Evolutionary conservation across 371 early-diverging fungal species (phyloP).

Genomic region (Mucor racemosus): DNA sequence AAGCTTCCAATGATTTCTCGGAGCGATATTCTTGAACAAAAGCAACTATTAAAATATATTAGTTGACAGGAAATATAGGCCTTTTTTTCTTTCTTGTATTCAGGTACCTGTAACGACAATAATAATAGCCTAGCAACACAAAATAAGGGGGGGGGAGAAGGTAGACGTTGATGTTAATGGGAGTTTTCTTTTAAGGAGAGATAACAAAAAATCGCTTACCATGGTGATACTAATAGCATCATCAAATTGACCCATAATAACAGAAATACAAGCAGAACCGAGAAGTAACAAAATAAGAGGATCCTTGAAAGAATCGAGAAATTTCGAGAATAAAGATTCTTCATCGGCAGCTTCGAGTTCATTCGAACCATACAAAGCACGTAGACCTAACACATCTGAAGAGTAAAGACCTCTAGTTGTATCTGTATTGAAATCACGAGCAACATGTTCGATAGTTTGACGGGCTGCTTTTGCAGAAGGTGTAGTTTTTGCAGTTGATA

Average conservation of each 20-base stretch:
- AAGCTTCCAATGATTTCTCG: constrained; percentile 83
- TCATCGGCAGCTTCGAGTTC: constrained; percentile 55
- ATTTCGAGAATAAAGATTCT: constrained; percentile 49
- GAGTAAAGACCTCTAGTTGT: constrained; percentile 54
- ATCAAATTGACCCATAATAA: constrained; percentile 87
- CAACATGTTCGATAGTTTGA: constrained; percentile 58
- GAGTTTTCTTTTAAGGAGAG: not conserved
- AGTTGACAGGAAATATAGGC: not conserved
- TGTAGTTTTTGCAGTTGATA: constrained; percentile 23
- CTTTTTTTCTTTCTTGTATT: not conserved
- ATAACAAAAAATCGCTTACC: constrained; percentile 49
- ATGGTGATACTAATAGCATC: constrained; percentile 94
- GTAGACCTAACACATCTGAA: constrained; percentile 58
- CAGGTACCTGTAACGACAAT: constrained; percentile 84
- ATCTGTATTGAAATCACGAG: constrained; percentile 58
- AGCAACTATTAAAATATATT: constrained; percentile 62
- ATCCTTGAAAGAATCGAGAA: constrained; percentile 48
- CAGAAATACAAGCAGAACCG: constrained; percentile 84
- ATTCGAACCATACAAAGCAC: constrained; percentile 61
- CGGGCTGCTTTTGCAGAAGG: constrained; percentile 67
- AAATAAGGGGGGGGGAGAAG: not conserved
- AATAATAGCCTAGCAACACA: constrained; percentile 70
- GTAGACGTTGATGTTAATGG: not conserved
- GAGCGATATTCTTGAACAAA: constrained; percentile 92
- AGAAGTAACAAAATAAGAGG: constrained; percentile 88